A percentile compares a stretch with the other conserved stretches of the same genome.
phyloP scores from a whole-genome alignment of 352 stramenopile species.

The Blastocystis sp. region DNA sequence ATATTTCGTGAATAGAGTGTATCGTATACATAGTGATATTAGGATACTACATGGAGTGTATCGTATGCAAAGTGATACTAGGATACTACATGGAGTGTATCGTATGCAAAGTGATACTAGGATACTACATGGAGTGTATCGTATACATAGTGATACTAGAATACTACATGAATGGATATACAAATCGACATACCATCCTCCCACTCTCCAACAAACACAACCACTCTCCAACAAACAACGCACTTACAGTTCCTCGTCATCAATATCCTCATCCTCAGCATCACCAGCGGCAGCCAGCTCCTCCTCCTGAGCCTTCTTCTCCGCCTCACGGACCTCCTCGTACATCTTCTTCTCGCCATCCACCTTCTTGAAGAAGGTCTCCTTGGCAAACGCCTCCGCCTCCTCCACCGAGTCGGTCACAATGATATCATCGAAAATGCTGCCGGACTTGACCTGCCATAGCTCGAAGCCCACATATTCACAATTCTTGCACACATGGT shows the following conservation, averaged over 20 bases:
- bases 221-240: background rate
- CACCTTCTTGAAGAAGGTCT: conserved; percentile 81
- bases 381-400: conserved; percentile 73
- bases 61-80: too few species aligned
- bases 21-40: too few species aligned
- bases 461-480: conserved; percentile 95
- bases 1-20: too few species aligned
- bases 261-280: conserved; percentile 56
- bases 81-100: too few species aligned
- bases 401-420: conserved; percentile 88
- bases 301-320: conserved; percentile 65
- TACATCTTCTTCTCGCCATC: conserved; percentile 83
- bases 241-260: conserved; percentile 58
- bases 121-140: too few species aligned
- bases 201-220: background rate
- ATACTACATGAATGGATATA: too few species aligned
- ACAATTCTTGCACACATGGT: conserved; percentile 84
- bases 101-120: too few species aligned
- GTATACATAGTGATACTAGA: too few species aligned
- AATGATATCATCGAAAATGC: conserved; percentile 97
- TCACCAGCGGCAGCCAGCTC: conserved; percentile 58
- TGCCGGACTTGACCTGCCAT: conserved; percentile 93
- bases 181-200: too few species aligned
- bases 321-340: conserved; percentile 67
- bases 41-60: too few species aligned